These are phyloP conservation scores for Fusarium citri DNA, from an alignment of 2,329 filamentous ascomycete genomes.

Conservation along the genomic window DNA sequence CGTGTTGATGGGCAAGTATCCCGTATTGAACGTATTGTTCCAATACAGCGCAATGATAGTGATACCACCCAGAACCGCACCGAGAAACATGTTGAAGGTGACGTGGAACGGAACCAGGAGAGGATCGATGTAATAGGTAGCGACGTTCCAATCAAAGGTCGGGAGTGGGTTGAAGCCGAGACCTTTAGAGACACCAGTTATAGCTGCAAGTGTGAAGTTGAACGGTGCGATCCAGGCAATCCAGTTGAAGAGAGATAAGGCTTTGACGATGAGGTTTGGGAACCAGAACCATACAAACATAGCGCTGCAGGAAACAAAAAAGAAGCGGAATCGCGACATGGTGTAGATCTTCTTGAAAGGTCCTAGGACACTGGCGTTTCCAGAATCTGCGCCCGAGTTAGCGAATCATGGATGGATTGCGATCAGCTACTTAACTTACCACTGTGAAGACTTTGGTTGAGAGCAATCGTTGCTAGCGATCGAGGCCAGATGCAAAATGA, in stretches of 20 bases:
- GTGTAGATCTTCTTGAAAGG: slow-evolving; percentile 36
- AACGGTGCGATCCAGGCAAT: slow-evolving; percentile 65
- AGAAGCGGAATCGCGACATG: slow-evolving; percentile 40
- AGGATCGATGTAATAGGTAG: slow-evolving; percentile 36
- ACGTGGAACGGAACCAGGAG: slow-evolving; percentile 55
- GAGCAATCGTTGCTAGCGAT: slow-evolving; percentile 48
- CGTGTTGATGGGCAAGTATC: slow-evolving; percentile 62
- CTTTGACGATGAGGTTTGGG: slow-evolving; percentile 34
- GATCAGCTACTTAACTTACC: neutral
- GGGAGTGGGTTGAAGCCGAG: slow-evolving; percentile 63
- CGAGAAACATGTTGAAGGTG: slow-evolving; percentile 51
- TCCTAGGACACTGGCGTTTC: slow-evolving; percentile 22
- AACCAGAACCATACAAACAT: slow-evolving; percentile 46
- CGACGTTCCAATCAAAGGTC: slow-evolving; percentile 62
- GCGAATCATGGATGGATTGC: fast-evolving
- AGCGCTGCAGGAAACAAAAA: slow-evolving; percentile 27
- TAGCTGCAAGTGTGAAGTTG: slow-evolving; percentile 55
- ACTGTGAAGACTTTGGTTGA: slow-evolving; percentile 39
- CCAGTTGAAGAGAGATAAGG: slow-evolving; percentile 60
- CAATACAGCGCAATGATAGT: slow-evolving; percentile 59
- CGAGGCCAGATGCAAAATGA: slow-evolving; percentile 46
- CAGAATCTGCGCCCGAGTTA: neutral
- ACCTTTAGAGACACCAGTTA: slow-evolving; percentile 56
- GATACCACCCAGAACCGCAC: slow-evolving; percentile 51
- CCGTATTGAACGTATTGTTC: slow-evolving; percentile 57